Conservation (phyloP, 2,329 filamentous ascomycete genomes). For the Cladosporium sp. region DNA sequence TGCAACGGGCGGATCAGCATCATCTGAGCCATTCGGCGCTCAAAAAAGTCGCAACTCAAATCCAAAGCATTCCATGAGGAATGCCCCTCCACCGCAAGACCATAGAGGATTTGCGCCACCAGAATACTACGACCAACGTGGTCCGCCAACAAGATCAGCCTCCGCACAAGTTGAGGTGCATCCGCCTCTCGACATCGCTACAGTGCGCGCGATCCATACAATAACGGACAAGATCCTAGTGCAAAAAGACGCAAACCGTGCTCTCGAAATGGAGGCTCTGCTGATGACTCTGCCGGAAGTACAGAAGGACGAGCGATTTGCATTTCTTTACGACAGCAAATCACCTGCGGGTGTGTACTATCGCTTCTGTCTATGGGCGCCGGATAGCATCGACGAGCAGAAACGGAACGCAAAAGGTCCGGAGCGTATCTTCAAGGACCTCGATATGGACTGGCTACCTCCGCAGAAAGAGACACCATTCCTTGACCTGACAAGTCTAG, state of each 20-base stretch:
- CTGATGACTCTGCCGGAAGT: conserved; percentile 86
- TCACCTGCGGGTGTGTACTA: conserved; percentile 85
- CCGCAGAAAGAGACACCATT: conserved; percentile 74
- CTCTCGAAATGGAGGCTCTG: conserved; percentile 85
- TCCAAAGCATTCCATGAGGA: conserved; percentile 39
- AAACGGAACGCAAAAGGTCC: conserved; percentile 41
- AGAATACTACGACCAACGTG: conserved; percentile 65
- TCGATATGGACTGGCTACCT: conserved; percentile 73
- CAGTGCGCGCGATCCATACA: conserved; percentile 82
- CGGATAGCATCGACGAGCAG: conserved; percentile 46
- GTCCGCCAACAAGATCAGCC: conserved; percentile 54
- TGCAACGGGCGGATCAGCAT: conserved; percentile 16
- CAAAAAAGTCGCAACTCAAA: conserved; percentile 28
- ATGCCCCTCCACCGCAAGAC: conserved; percentile 52
- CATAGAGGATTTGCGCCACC: conserved; percentile 75
- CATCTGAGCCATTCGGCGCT: conserved; percentile 36
- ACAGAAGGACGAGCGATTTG: conserved; percentile 84
- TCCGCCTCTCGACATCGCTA: conserved; percentile 74
- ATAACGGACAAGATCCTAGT: conserved; percentile 78
- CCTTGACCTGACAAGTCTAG: conserved; percentile 59
- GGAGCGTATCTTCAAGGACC: conserved; percentile 66
- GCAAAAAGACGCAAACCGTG: conserved; percentile 52
- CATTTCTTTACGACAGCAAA: conserved; percentile 88
- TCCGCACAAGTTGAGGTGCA: conserved; percentile 52
- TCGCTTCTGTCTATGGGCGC: conserved; percentile 80